Evolutionary conservation across 768 basidiomycete genomes (phyloP).

Genomic region (Nidularia sp.): DNA sequence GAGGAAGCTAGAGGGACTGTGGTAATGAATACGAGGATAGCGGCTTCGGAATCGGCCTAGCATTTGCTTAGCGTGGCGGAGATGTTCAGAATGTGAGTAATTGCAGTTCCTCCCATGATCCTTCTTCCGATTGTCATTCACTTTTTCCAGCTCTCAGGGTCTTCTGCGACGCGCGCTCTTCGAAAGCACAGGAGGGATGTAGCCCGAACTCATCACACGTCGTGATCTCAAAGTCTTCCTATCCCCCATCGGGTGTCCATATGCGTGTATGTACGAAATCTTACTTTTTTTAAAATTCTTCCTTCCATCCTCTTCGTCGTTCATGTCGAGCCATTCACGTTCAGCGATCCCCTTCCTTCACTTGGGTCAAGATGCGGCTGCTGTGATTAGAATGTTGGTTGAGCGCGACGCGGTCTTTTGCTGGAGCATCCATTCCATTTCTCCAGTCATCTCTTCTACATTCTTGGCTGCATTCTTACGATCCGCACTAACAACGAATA

Average conservation of each 20-base stretch:
- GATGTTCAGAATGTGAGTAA: conserved; percentile 82
- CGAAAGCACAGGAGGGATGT: conserved; percentile 95
- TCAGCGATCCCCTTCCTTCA: conserved; percentile 8
- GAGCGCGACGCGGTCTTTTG: no score
- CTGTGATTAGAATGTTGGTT: no score
- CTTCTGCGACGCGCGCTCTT: conserved; percentile 88
- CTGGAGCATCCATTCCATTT: no score
- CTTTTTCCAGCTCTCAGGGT: conserved; percentile 60
- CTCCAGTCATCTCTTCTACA: no score
- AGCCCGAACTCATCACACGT: conserved; percentile 92
- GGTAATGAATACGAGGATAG: conserved; percentile 50
- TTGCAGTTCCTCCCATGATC: neutral
- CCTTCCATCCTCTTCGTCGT: neutral
- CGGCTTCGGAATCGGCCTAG: conserved; percentile 96
- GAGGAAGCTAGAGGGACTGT: no score
- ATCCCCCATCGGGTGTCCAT: conserved; percentile 88
- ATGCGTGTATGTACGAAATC: conserved; percentile 74
- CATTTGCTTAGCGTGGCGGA: conserved; percentile 90
- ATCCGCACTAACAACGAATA: no score
- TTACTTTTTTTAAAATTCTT: neutral
- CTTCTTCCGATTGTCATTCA: neutral
- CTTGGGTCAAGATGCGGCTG: neutral
- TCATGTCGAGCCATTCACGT: neutral
- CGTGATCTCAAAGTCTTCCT: conserved; percentile 95
- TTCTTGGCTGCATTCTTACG: no score